These are phyloP conservation scores for Pulveroboletus sp. DNA, from an alignment of 768 basidiomycete species.

Conservation along the genomic window DNA sequence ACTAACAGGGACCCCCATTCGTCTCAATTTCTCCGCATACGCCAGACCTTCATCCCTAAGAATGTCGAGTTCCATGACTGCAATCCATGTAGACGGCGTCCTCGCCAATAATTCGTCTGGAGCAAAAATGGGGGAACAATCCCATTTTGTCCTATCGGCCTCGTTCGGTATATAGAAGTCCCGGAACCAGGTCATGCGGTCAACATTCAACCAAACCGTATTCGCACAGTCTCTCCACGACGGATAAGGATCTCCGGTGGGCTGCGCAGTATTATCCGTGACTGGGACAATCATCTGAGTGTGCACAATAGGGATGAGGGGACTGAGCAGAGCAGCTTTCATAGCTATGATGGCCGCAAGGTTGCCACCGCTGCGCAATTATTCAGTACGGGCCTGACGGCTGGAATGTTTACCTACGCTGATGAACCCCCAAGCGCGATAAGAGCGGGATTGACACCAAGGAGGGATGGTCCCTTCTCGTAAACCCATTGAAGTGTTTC, in stretches of 20 bases:
- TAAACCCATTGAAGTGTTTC: conserved; percentile 36
- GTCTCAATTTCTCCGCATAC: conserved; percentile 57
- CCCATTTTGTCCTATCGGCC: conserved; percentile 62
- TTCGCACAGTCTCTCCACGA: conserved; percentile 61
- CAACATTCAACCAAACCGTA: conserved; percentile 60
- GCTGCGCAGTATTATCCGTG: conserved; percentile 66
- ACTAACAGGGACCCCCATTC: conserved; percentile 53
- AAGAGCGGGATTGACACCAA: conserved; percentile 47
- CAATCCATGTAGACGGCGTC: conserved; percentile 63
- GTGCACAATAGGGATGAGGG: conserved; percentile 54
- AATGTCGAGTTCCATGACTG: conserved; percentile 66
- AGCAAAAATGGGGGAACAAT: conserved; percentile 70
- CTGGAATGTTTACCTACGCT: conserved; percentile 39
- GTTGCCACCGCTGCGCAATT: conserved; percentile 60
- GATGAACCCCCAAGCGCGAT: conserved; percentile 76
- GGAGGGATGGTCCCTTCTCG: conserved; percentile 41
- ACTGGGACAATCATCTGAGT: conserved; percentile 74
- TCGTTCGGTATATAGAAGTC: conserved; percentile 64
- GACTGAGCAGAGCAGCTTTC: conserved; percentile 51
- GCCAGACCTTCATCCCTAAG: conserved; percentile 64
- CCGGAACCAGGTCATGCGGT: conserved; percentile 74
- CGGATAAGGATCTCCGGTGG: conserved; percentile 33
- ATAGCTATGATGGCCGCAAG: conserved; percentile 66
- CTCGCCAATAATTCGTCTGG: conserved; percentile 52
- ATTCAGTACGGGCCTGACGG: background rate